Evolutionary conservation across 2,329 filamentous ascomycete species (phyloP).

Genomic region (Magnaporthiopsis rhizophila): DNA sequence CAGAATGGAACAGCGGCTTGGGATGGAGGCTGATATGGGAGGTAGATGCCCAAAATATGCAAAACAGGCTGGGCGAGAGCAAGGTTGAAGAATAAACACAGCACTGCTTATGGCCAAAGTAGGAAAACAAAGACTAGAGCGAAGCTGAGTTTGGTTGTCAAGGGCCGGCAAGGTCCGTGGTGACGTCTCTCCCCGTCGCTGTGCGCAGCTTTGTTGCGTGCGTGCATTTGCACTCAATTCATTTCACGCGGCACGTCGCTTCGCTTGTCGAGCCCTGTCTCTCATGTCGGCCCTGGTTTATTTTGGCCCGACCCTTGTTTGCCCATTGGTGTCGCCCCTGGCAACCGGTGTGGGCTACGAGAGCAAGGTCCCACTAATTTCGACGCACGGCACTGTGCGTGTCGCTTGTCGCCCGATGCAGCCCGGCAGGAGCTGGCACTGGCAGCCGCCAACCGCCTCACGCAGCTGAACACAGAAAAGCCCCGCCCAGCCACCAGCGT

Average conservation of each 20-base stretch:
- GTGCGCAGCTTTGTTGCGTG: background rate
- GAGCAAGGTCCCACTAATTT: background rate
- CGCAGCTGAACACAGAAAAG: background rate
- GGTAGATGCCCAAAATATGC: background rate
- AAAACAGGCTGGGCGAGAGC: background rate
- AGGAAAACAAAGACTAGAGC: background rate
- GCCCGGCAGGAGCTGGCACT: background rate
- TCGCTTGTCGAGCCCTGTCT: background rate
- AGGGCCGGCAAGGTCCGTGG: conserved; percentile 1
- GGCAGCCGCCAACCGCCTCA: background rate
- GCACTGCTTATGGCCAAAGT: conserved; percentile 4
- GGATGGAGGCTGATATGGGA: background rate
- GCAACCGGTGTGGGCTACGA: background rate
- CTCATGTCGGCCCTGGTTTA: background rate
- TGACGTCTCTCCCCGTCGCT: background rate
- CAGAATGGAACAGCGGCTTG: background rate
- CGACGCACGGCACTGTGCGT: background rate
- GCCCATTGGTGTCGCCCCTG: background rate
- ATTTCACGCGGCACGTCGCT: background rate
- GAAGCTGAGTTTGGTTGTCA: background rate
- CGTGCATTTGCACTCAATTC: background rate
- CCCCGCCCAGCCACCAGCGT: background rate
- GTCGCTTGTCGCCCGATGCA: too few relatives aligned
- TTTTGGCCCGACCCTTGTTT: background rate
- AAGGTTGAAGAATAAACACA: conserved; percentile 5